Base-by-base conservation (phyloP, 140 eudicot genomes). In the Cichorium intybus region DNA sequence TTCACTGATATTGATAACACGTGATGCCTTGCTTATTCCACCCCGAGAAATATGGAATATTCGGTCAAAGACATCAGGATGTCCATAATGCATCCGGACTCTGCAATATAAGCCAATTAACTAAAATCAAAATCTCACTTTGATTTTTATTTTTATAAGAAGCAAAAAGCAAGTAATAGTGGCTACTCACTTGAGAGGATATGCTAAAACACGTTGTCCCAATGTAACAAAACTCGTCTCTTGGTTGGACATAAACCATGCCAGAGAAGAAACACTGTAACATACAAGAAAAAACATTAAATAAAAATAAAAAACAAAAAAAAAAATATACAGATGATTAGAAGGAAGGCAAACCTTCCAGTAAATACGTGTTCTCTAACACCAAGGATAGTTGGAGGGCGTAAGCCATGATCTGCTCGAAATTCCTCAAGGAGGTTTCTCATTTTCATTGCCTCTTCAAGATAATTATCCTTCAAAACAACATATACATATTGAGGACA, bases 31-130 rank as follows among this genome's bases (percentile, higher is more conserved):
- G 23, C 99, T 93, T 67, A 93, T 84, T 63, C 99, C 99, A 67
- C 99, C 99, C 23, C 99, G 90, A 70, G 99, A 74, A 22, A 93
- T 79, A 71, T 93, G 99, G 78, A 93, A 93, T 63, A 93, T 82
- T 16, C 99, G 86, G 65, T 93, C 99, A 72, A 93, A 93, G 39
- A 93, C 94, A 75, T 93, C 99, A 28, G 99, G 99, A 74, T 93
- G 97, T n/a, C 99, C 99, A 77, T 93, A 93, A 77, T 93, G 99
- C 99, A 93, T 93, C 41, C 97, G 97, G 2, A 93, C 97, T 81
- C 97, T 93, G 97, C 80, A 80, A 73, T 24, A 77, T n/a, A 41
- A 34, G 20, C 28, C 53, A 45, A 64, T 39, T 17, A 68, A 59
- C 43, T 10, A 35, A 6, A 54, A 33, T 64, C 26, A 64, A n/a